Percentiles rank a stretch among this genome's conserved stretches.
Conservation (phyloP, 208 protist species). For the Trypanosoma mega region DNA sequence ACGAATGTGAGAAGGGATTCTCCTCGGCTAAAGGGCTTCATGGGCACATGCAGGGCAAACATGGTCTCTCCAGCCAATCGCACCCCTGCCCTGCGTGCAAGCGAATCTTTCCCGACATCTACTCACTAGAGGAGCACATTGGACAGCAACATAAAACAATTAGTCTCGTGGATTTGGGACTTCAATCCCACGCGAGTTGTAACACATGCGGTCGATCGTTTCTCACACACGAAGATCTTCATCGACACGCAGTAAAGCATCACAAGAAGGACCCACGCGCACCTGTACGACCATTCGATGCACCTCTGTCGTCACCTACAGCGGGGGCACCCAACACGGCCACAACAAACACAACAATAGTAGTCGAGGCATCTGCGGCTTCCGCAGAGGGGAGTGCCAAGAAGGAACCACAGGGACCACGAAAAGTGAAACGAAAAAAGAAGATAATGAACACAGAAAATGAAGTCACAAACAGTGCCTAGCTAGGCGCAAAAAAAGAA, state of each 20-base stretch:
- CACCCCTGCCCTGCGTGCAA: slow-evolving; percentile 85
- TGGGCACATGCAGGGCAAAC: slow-evolving; percentile 57
- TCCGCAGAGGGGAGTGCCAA: not conserved
- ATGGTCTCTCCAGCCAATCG: slow-evolving; percentile 35
- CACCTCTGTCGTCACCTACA: slow-evolving; percentile 4
- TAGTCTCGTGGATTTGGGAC: slow-evolving; percentile 40
- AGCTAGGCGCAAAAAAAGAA: not conserved
- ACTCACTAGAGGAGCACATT: slow-evolving; percentile 68
- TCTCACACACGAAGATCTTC: slow-evolving; percentile 53
- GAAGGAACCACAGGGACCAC: slow-evolving; percentile 11
- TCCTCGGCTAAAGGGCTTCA: slow-evolving; percentile 43
- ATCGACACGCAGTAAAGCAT: slow-evolving; percentile 63
- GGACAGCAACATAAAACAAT: slow-evolving; percentile 41
- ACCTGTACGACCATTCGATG: slow-evolving; percentile 39
- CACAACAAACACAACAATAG: not conserved
- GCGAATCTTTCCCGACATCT: slow-evolving; percentile 62
- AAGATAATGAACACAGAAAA: not conserved
- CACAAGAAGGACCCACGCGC: slow-evolving; percentile 61
- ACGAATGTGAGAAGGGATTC: slow-evolving; percentile 78
- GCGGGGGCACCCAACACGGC: not conserved
- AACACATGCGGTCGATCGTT: slow-evolving; percentile 59
- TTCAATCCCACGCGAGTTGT: slow-evolving; percentile 50
- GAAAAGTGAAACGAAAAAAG: slow-evolving; percentile 19
- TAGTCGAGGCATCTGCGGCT: not conserved
- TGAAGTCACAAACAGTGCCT: not conserved